A percentile compares a stretch with the other conserved stretches of the same genome.
Evolutionary conservation across 1,284 basidiomycete genomes (phyloP).

Genomic region (Phellopilus nigrolimitatus): DNA sequence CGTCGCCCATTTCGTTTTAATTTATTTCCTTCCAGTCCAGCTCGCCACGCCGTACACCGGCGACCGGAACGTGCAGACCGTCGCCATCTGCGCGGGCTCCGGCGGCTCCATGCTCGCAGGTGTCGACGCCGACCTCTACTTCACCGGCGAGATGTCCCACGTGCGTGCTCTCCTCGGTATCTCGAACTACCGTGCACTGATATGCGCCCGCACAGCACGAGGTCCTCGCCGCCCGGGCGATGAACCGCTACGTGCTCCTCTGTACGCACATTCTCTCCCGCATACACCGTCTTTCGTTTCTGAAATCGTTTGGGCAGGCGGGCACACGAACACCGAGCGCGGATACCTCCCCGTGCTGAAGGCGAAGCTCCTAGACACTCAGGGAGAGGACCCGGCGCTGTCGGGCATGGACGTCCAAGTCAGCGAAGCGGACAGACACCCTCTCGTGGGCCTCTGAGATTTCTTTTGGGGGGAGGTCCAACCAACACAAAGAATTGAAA

Average conservation of each 20-base stretch:
- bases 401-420: constrained; percentile 46
- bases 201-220: constrained; percentile 76
- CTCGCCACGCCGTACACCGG: constrained; percentile 51
- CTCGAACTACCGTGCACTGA: constrained; percentile 17
- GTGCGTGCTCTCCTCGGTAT: constrained; percentile 38
- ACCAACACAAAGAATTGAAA: background rate
- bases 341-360: constrained; percentile 72
- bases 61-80: constrained; percentile 38
- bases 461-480: background rate
- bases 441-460: constrained; percentile 47
- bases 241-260: constrained; percentile 72
- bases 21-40: constrained; percentile 56
- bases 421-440: constrained; percentile 57
- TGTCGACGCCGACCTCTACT: constrained; percentile 72
- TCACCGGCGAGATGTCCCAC: constrained; percentile 92
- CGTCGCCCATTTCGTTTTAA: background rate
- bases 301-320: constrained; percentile 37
- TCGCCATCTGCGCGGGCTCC: constrained; percentile 85
- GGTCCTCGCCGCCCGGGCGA: constrained; percentile 70
- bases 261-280: constrained; percentile 44
- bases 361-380: constrained; percentile 41
- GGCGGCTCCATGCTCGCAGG: constrained; percentile 72
- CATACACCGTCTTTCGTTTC: background rate
- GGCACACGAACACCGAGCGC: constrained; percentile 87
- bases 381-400: constrained; percentile 30